A percentile compares a stretch with the other conserved stretches of the same genome.
Evolutionary conservation across 2,329 filamentous ascomycete species (phyloP).

Genomic region (Penicillium sumatraense): DNA sequence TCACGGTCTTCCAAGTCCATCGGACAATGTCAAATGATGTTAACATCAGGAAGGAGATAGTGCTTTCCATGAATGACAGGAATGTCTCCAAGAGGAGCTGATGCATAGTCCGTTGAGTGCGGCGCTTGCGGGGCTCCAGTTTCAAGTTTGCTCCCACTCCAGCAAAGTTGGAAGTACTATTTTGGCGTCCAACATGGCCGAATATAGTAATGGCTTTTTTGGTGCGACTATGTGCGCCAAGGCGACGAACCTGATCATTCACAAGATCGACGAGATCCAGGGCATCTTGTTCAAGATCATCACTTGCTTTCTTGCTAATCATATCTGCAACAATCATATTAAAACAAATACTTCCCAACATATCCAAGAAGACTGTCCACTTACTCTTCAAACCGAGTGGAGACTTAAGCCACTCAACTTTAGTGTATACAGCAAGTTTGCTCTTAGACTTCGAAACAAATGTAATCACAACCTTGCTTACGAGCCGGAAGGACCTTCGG

Average conservation of each 20-base stretch:
- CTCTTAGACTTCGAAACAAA: slow-evolving; percentile 90
- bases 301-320: slow-evolving; percentile 69
- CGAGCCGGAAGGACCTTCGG: slow-evolving; percentile 75
- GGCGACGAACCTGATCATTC: slow-evolving; percentile 52
- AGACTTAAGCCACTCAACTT: slow-evolving; percentile 80
- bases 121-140: slow-evolving; percentile 56
- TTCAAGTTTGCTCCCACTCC: slow-evolving; percentile 37
- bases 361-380: slow-evolving; percentile 14
- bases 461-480: slow-evolving; percentile 92
- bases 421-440: slow-evolving; percentile 85
- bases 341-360: neutral
- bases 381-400: slow-evolving; percentile 56
- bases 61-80: slow-evolving; percentile 75
- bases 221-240: slow-evolving; percentile 52
- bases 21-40: slow-evolving; percentile 71
- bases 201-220: slow-evolving; percentile 56
- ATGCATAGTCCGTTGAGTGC: slow-evolving; percentile 65
- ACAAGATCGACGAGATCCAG: slow-evolving; percentile 56
- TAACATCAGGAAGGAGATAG: slow-evolving; percentile 76
- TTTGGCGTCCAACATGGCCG: slow-evolving; percentile 52
- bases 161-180: slow-evolving; percentile 44
- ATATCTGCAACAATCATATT: slow-evolving; percentile 41
- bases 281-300: slow-evolving; percentile 62
- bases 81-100: slow-evolving; percentile 74
- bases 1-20: slow-evolving; percentile 69